Evolutionary conservation across 495 filamentous ascomycete genomes (phyloP), one percentile per base, ranked within the genome.

Genomic region (Bombardia bombarda): DNA sequence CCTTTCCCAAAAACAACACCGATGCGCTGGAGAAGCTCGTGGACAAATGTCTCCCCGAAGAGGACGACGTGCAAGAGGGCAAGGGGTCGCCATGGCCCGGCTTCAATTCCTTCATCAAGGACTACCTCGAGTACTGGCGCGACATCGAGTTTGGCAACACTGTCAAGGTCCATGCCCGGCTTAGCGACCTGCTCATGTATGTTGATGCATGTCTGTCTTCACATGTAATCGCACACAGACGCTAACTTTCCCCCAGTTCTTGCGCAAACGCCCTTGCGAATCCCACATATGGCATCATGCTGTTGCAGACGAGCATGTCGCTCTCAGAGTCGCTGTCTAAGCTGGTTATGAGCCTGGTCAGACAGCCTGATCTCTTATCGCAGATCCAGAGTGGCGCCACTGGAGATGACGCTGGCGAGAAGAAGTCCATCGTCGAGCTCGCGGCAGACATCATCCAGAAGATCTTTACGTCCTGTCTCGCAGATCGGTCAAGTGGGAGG

Each of bases 381-480:
- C 73, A 53, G 67, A 78, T 70, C 43, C 79, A 53, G 56, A 73
- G 58, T 50, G 63, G 56, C 31, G 37, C 23, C 56, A 70, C 62
- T 56, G 75, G 66, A 20, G 68, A 69, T n/a, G 71, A 69, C 24
- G 73, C 80, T 8, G 69, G 69, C 13, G 75, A 79, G 46, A 72
- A 71, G 31, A 82, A 86, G 47, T 89, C 86, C 4, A 68, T 95
- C 44, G 86, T 89, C 8, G 89, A 93, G 57, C 68, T 80, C 19
- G 84, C 87, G 1, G 87, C 87, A 14, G 90, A 95, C 50, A 79
- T 87, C 33, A 82, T 97, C 42, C 83, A 90, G 35, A 83, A 87
- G 48, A 86, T 90, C 3, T 95, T 96, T 57, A 93, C 86, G 32
- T 87, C 87, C 28, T 95, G 90, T 51, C 70, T 95, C 30, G 87